Evolutionary conservation across 371 early-diverging fungal genomes (phyloP), one percentile per base, ranked within the genome.

Genomic region (Chytridiales sp.): DNA sequence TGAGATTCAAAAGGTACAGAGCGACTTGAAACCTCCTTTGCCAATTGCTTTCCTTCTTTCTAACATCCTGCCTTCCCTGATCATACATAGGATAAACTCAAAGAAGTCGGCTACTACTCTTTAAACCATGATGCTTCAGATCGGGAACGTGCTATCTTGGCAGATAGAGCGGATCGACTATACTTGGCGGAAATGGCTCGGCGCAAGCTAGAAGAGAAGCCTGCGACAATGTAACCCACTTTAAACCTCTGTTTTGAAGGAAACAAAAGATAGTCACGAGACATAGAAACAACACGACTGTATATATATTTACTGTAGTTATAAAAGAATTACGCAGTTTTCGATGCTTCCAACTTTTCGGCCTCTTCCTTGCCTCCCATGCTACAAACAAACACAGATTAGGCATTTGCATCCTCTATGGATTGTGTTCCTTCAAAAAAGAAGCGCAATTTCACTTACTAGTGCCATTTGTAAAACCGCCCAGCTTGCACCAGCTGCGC

Each of bases 401-500:
- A 8, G 46, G 15, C 24, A 24, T 15, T n/a, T 21, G 22, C 46
- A 13, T 17, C 15, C 34, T 15, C 31, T 9, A 13, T 50, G 17
- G 17, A 21, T 30, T 13, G 22, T 22, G 8, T 24, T 9, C 38
- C 30, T 52, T 52, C 21, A 21, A 36, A 9, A 26, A 31, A 11
- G 15, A 22, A 30, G 5, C 42, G 17, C 19, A 40, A 3, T 31
- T 3, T n/a, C 34, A 52, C 65, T 42, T 40, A 74, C 68, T 76
- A 70, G 60, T 70, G 64, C 53, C 63, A 90, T 50, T 91, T 69
- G 56, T 91, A 67, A 73, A 75, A 95, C 32, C 98, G 85, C 61
- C 84, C 87, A 8, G 88, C 89, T 75, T 97, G 98, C 3, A 77
- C 73, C 51, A 93, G 74, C 65, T 77, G 98, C 26, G 88, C 89